Evolutionary conservation across 2,329 filamentous ascomycete species (phyloP).

Genomic region (Cryphonectria parasitica): DNA sequence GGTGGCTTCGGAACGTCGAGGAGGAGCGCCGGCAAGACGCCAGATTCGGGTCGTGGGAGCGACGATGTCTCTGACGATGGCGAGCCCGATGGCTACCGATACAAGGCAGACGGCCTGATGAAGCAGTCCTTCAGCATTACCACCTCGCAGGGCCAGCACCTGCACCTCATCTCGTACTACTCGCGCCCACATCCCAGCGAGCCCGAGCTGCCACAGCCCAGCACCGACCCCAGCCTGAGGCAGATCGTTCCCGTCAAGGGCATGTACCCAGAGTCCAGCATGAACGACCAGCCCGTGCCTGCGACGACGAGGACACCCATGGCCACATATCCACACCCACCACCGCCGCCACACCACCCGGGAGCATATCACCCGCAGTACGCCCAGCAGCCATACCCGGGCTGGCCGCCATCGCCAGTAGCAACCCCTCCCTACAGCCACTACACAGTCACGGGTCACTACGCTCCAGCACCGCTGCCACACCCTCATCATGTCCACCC

Average conservation of each 20-base stretch:
- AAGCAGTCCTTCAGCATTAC: constrained; percentile 99
- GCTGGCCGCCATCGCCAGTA: constrained; percentile 60
- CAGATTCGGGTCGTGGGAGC: constrained; percentile 78
- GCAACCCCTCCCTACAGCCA: constrained; percentile 59
- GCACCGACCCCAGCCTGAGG: constrained; percentile 76
- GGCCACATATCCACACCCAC: constrained; percentile 38
- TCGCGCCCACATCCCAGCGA: constrained; percentile 76
- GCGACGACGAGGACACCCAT: constrained; percentile 78
- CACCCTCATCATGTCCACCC: constrained; percentile 20
- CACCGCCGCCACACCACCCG: constrained; percentile 35
- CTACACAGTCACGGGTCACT: constrained; percentile 41
- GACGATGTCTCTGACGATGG: constrained; percentile 85
- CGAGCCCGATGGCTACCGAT: constrained; percentile 88
- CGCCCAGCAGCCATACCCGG: constrained; percentile 47
- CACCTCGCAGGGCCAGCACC: constrained; percentile 82
- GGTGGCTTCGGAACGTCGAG: constrained; percentile 69
- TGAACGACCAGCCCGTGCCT: constrained; percentile 82
- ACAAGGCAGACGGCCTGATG: constrained; percentile 96
- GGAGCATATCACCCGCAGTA: constrained; percentile 46
- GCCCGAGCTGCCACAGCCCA: constrained; percentile 77
- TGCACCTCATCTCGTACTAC: constrained; percentile 98
- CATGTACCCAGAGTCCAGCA: constrained; percentile 95
- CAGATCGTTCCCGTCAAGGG: constrained; percentile 87
- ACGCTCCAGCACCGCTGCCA: constrained; percentile 30
- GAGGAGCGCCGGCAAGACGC: constrained; percentile 71